These are phyloP conservation scores for Calophaca sinica DNA, from an alignment of 306 rosid species.

Conservation along the genomic window DNA sequence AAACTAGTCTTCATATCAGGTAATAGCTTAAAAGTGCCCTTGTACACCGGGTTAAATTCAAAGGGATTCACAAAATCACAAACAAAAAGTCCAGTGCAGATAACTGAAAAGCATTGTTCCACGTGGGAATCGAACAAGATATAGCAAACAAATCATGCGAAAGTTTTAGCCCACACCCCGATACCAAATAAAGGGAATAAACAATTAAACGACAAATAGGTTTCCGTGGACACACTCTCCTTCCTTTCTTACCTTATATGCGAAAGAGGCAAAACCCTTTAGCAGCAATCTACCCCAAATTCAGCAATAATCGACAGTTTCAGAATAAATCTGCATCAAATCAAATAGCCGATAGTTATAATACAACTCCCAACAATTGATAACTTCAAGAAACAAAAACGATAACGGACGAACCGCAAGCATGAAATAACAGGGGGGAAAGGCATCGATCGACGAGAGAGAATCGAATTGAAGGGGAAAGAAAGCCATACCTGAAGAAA, in stretches of 20 bases:
- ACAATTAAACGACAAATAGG: neutral
- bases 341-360: neutral
- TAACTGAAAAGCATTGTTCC: neutral
- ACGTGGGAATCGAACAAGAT: neutral
- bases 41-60: neutral
- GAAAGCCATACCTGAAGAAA: constrained; percentile 26
- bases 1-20: too few species aligned
- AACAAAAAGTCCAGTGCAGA: neutral
- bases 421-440: neutral
- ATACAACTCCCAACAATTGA: neutral
- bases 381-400: neutral
- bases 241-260: constrained; percentile 69
- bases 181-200: neutral
- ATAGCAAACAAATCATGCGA: neutral
- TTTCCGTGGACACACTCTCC: neutral
- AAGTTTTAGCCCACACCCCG: neutral
- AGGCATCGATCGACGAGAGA: neutral
- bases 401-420: too few species aligned
- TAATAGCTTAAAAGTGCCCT: too few species aligned
- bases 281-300: constrained; percentile 54
- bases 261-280: constrained; percentile 24
- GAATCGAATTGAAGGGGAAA: constrained; percentile 16
- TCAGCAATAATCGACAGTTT: neutral
- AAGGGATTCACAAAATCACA: neutral
- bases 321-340: constrained; percentile 44